These are phyloP conservation scores for Crithidia sp. DNA, from an alignment of 208 protist genomes.

Conservation along the genomic window DNA sequence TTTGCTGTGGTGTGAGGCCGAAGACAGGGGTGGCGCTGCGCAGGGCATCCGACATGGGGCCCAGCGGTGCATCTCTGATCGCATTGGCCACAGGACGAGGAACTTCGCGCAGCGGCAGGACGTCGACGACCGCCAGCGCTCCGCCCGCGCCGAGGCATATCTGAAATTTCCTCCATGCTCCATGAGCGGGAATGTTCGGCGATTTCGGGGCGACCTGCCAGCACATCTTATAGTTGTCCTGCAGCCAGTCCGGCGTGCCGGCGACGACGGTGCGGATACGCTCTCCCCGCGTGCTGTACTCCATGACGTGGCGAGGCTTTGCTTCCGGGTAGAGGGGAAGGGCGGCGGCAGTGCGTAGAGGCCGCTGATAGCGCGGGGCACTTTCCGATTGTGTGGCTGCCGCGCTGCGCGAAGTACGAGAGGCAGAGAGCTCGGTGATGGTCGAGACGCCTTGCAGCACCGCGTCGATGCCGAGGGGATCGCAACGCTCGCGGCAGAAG, in stretches of 20 bases:
- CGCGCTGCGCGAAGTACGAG: too few species aligned
- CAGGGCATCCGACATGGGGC: conserved; percentile 5
- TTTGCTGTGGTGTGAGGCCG: conserved; percentile 7
- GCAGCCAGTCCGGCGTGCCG: conserved; percentile 5
- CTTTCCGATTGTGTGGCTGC: too few species aligned
- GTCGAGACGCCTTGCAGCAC: background rate
- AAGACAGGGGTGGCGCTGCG: conserved; percentile 2
- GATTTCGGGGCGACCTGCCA: conserved; percentile 5
- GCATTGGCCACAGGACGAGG: background rate
- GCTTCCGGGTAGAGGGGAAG: background rate
- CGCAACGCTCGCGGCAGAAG: background rate
- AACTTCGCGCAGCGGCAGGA: background rate
- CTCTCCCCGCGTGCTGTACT: background rate
- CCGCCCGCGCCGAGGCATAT: background rate
- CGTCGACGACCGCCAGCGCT: background rate
- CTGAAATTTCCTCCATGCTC: too few species aligned
- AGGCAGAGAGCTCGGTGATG: background rate
- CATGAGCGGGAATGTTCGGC: too few species aligned
- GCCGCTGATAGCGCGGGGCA: background rate
- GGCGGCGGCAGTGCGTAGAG: background rate
- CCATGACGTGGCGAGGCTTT: conserved; percentile 5
- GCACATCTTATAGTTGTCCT: conserved; percentile 1
- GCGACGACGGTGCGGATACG: background rate
- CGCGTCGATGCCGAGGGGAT: conserved; percentile 16
- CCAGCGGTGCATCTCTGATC: conserved; percentile 5